These are phyloP conservation scores for Cystofilobasidium bisporidii DNA, from an alignment of 768 basidiomycete genomes.

Conservation along the genomic window DNA sequence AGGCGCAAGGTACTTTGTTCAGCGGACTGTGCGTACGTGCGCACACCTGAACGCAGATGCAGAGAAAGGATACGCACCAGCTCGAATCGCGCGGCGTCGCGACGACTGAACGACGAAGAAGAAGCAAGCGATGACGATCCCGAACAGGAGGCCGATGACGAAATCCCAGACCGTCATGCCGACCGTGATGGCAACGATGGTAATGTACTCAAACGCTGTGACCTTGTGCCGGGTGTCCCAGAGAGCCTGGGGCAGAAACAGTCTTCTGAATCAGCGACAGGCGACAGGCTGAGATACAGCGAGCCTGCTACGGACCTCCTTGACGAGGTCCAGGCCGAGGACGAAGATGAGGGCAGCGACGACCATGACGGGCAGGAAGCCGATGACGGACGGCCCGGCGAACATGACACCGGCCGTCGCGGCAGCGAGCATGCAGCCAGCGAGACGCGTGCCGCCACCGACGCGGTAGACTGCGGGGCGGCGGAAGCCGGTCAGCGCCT, in stretches of 20 bases:
- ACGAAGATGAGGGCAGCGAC: constrained; percentile 89
- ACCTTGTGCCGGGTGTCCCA: constrained; percentile 92
- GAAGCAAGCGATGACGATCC: constrained; percentile 84
- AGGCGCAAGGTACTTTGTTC: no score
- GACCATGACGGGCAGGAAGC: constrained; percentile 83
- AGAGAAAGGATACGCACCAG: no score
- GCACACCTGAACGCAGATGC: no score
- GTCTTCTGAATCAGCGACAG: neutral
- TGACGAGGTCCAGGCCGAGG: constrained; percentile 83
- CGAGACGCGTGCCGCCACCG: constrained; percentile 71
- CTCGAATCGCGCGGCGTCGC: constrained; percentile 69
- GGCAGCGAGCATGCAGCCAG: constrained; percentile 73
- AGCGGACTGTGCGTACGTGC: no score
- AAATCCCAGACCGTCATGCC: constrained; percentile 60
- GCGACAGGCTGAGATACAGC: neutral
- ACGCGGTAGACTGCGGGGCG: constrained; percentile 73
- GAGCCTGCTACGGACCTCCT: constrained; percentile 47
- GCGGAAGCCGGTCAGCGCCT: neutral
- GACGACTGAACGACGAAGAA: constrained; percentile 98
- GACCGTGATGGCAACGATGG: constrained; percentile 41
- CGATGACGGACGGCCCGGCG: constrained; percentile 74
- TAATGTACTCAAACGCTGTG: constrained; percentile 52
- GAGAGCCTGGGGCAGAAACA: constrained; percentile 48
- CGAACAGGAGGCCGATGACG: constrained; percentile 83
- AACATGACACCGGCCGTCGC: constrained; percentile 63